Conservation (phyloP, 176 grass and related monocot genomes). For the Raddia guianensis region DNA sequence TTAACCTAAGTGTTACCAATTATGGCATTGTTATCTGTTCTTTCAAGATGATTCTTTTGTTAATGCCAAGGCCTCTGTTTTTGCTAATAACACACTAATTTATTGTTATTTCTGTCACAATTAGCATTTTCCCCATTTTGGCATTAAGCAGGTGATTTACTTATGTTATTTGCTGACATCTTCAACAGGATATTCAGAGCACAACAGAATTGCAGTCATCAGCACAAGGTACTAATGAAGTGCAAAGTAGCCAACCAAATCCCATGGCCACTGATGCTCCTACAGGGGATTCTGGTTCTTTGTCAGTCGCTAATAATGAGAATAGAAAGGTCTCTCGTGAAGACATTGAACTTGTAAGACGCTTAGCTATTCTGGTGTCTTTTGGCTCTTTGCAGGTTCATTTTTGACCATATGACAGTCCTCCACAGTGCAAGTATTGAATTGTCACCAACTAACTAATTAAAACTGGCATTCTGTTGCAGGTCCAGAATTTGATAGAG, state of each 20-base stretch:
- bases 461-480: constrained; percentile 40
- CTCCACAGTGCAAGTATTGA: constrained; percentile 6
- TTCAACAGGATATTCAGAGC: constrained; percentile 76
- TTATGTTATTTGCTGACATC: constrained; percentile 34
- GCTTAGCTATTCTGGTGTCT: constrained; percentile 10
- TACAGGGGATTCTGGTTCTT: constrained; percentile 65
- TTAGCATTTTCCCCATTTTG: background rate
- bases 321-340: constrained; percentile 92
- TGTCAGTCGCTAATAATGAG: constrained; percentile 66
- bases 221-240: constrained; percentile 72
- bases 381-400: background rate
- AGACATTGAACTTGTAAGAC: constrained; percentile 95
- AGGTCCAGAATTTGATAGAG: constrained; percentile 99
- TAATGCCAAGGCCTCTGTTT: background rate
- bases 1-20: background rate
- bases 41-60: background rate
- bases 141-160: background rate
- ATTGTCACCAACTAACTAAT: constrained; percentile 27
- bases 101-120: constrained; percentile 17
- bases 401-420: background rate
- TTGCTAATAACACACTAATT: constrained; percentile 29
- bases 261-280: constrained; percentile 55
- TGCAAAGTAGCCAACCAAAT: constrained; percentile 68
- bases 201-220: constrained; percentile 63
- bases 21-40: background rate